Base-by-base conservation (phyloP, 805 yeast species). In the Lachancea cidri region DNA sequence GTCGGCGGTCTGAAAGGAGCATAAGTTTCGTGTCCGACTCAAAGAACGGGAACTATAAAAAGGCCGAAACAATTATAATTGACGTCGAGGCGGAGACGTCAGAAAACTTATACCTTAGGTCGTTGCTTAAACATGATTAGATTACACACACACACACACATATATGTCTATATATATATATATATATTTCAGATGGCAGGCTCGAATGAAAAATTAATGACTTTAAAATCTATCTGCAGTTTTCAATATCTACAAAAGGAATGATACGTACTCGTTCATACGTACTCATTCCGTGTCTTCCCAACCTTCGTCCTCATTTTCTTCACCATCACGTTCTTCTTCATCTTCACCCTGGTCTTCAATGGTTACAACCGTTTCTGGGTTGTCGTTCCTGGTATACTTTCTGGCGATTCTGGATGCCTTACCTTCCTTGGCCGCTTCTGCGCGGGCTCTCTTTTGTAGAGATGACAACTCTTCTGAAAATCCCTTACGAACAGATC, bases 321-420 rank as follows among this genome's bases (percentile, higher is more conserved):
- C 74, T 20, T 60, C 74, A 30, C 71, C 81, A 29, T 70, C 82
- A 4, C 71, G 82, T 37, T 74, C 79, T 16, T 73, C 79, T n/a
- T 73, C 76, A 17, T 78, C 83, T 33, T 76, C 81, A 18, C 73
- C 78, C 41, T 79, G 81, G 19, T 77, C 77, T 45, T 82, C 86
- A 29, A 81, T 79, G 35, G 77, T 72, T 60, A 82, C 63, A 34
- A 83, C 71, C 27, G 74, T 68, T 55, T 83, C 91, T 25, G 65
- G 64, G 31, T 58, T 62, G 45, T 65, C 65, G 24, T 65, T 67
- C 43, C 65, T 73, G 44, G 65, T 67, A 59, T 84, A 84, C 60
- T 84, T 84, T 68, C 86, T 77, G 9, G 88, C 81, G 46, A 84
- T 73, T 72, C 93, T 77, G 4, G 88, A 81, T 31, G 83, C 78